Evolutionary conservation across 1,284 basidiomycete species (phyloP).

Genomic region (Ganoderma resinaceum): DNA sequence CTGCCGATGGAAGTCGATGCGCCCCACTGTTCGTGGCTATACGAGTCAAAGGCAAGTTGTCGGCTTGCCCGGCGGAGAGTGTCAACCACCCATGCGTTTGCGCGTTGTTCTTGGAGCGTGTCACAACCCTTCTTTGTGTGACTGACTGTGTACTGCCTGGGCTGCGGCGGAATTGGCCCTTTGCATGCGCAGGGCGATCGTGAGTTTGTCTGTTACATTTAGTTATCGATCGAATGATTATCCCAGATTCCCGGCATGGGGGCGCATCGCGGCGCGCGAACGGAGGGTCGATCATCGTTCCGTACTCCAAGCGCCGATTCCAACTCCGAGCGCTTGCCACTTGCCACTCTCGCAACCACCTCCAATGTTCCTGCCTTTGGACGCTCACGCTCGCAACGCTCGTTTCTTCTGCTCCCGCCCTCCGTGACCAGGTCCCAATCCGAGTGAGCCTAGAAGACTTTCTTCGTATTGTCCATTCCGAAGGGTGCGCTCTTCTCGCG

Average conservation of each 20-base stretch:
- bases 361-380: neutral
- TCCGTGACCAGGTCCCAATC: neutral
- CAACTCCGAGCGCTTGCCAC: neutral
- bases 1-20: neutral
- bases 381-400: neutral
- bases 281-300: neutral
- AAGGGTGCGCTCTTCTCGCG: slow-evolving; percentile 1
- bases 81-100: neutral
- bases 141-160: neutral
- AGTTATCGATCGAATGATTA: neutral
- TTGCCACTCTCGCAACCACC: neutral
- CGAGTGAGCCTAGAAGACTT: no score
- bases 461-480: neutral
- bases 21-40: neutral
- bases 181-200: neutral
- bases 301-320: neutral
- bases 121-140: neutral
- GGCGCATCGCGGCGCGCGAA: neutral
- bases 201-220: neutral
- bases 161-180: neutral
- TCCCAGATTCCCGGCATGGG: neutral
- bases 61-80: neutral
- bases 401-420: neutral
- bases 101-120: neutral
- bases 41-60: neutral